Base-by-base conservation (phyloP, 257 asterid species). In the Agastache rugosa region DNA sequence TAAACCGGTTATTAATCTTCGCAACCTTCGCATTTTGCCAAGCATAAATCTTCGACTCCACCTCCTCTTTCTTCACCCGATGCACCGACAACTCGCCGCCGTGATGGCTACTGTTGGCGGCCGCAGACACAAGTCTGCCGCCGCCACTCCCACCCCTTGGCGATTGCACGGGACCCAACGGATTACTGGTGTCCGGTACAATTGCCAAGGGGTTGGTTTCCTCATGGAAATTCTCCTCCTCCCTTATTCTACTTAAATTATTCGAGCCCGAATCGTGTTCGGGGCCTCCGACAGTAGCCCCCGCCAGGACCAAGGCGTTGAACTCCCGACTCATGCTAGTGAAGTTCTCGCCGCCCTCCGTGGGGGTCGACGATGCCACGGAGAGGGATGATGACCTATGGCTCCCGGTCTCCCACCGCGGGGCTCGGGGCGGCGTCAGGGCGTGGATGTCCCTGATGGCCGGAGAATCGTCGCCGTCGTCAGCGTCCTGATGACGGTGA, bases 21-120 rank as follows among this genome's bases (percentile, higher is more conserved):
- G 98, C 83, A 15, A 89, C 75, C 71, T 94, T 89, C 3, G 98
- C 96, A 41, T 84, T 88, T 35, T 94, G 88, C 99, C 99, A 94
- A 17, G 99, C 99, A 35, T 8, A 68, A 3, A 94, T 94, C 96
- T 90, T 94, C 39, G 97, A n/a, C 2, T 87, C 93, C 62, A 89
- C 93, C 80, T 94, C 99, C 80, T 89, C 99, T 48, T 80, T 92
- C 89, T 90, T 94, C 85, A 90, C 99, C 3, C 85, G 77, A 34
- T 83, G 89, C 62, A 92, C 82, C 14, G 93, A 80, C 25, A 84
- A 62, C 27, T 81, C 87, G 0, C 75, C 77, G 62, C 68, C 41
- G 41, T 22, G 17, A 15, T 9, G 41, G 9, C 44, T 29, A 17
- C 68, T 41, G 48, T 48, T 68, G 6, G 50, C 35, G 11, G 67